Evolutionary conservation across 192 early-diverging fungal genomes (phyloP).

Genomic region (Mortierella hygrophila): DNA sequence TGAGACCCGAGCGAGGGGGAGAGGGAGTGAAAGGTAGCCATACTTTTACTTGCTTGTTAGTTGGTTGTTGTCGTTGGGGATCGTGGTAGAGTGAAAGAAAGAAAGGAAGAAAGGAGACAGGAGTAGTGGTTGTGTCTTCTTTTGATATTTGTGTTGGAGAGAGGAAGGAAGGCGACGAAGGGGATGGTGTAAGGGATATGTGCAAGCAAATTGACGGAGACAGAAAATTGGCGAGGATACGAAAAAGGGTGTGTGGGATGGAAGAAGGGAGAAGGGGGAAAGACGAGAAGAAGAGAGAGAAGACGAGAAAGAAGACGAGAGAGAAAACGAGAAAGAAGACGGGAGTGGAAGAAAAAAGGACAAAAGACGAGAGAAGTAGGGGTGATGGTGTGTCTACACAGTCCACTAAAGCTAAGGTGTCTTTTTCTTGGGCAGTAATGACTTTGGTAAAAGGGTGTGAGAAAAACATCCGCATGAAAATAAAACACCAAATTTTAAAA

Average conservation of each 20-base stretch:
- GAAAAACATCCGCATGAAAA: conserved; percentile 5
- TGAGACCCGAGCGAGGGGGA: conserved; percentile 40
- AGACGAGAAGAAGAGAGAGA: not conserved
- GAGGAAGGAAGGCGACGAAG: not conserved
- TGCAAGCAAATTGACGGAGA: no score
- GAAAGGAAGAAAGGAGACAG: not conserved
- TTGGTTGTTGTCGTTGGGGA: not conserved
- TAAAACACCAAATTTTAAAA: not conserved
- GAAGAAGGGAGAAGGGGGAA: not conserved
- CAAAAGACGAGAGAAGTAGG: not conserved
- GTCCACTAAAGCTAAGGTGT: not conserved
- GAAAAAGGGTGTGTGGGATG: not conserved
- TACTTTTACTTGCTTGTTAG: not conserved
- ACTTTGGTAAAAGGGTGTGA: not conserved
- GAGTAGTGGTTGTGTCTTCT: no score
- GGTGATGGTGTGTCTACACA: conserved; percentile 10
- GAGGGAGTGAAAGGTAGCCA: conserved; percentile 48
- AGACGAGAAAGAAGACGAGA: no score
- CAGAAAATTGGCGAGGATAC: no score
- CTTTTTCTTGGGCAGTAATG: not conserved
- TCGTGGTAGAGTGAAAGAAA: not conserved
- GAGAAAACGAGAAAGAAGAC: not conserved
- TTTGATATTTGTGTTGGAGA: no score
- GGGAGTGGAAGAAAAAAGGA: not conserved
- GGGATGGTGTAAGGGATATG: not conserved